These are phyloP conservation scores for Afroboletus lepidellus DNA, from an alignment of 1,284 basidiomycete species.

Conservation along the genomic window DNA sequence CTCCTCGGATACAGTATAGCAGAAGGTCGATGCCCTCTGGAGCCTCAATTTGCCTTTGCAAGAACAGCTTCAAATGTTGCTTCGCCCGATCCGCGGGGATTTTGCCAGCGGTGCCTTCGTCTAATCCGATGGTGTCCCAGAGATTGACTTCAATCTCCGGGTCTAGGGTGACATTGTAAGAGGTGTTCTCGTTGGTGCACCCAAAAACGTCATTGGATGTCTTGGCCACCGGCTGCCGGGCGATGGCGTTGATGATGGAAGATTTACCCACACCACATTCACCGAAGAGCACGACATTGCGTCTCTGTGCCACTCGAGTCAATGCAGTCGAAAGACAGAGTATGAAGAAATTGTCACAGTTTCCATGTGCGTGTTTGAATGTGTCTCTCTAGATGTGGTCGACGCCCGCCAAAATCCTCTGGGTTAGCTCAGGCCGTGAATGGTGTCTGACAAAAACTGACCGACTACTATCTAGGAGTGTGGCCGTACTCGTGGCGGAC, in stretches of 20 bases:
- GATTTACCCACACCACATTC: conserved; percentile 32
- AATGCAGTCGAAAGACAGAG: neutral
- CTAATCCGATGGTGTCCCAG: conserved; percentile 31
- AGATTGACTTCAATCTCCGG: conserved; percentile 12
- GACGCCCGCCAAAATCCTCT: neutral
- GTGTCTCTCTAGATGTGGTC: too few species aligned
- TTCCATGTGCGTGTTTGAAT: conserved; percentile 8
- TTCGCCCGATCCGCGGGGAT: conserved; percentile 13
- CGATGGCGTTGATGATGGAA: conserved; percentile 26
- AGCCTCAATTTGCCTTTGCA: conserved; percentile 15
- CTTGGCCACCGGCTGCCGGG: conserved; percentile 13
- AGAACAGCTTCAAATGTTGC: conserved; percentile 16
- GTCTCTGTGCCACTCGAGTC: conserved; percentile 8
- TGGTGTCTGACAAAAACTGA: conserved; percentile 6
- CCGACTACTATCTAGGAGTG: neutral
- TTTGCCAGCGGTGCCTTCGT: conserved; percentile 19
- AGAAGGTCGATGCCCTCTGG: conserved; percentile 25
- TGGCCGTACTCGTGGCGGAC: neutral
- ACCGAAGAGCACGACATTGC: conserved; percentile 28
- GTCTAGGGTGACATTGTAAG: conserved; percentile 11
- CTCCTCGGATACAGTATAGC: conserved; percentile 24
- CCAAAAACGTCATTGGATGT: conserved; percentile 17
- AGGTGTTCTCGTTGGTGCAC: conserved; percentile 10
- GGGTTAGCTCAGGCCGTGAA: neutral
- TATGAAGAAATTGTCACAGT: conserved; percentile 5